Evolutionary conservation across 73 alveolate genomes (phyloP).

Genomic region (Tetrahymena malaccensis): DNA sequence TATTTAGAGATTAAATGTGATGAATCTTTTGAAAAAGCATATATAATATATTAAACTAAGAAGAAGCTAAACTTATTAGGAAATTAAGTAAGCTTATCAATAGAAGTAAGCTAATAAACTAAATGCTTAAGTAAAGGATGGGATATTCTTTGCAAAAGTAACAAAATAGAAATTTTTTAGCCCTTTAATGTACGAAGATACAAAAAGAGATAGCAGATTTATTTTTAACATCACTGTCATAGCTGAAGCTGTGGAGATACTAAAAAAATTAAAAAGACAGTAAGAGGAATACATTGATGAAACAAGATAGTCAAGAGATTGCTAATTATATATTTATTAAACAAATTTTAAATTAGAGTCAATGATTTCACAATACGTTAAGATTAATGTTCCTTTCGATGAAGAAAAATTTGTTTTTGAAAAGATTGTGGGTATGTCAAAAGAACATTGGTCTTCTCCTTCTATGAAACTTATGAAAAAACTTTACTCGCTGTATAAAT

Average conservation of each 20-base stretch:
- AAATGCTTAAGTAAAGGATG: not conserved
- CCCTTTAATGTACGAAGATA: not conserved
- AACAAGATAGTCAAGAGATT: constrained; percentile 11
- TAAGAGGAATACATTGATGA: constrained; percentile 16
- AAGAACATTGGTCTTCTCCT: constrained; percentile 2
- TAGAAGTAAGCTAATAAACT: not conserved
- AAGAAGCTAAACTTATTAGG: constrained; percentile 10
- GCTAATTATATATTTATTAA: not conserved
- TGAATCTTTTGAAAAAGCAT: constrained; percentile 41
- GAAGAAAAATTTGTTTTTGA: not conserved
- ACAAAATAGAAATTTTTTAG: constrained; percentile 9
- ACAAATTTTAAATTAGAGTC: constrained; percentile 2
- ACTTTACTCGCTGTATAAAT: not conserved
- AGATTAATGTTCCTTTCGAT: not conserved
- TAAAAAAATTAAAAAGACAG: not conserved
- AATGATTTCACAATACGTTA: not conserved
- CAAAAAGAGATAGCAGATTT: not conserved
- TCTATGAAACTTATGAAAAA: not conserved
- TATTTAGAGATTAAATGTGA: constrained; percentile 38
- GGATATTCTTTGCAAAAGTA: constrained; percentile 17
- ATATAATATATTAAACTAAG: constrained; percentile 9
- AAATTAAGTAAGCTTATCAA: constrained; percentile 19
- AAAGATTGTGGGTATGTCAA: not conserved
- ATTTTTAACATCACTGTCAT: not conserved
- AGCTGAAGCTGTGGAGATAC: constrained; percentile 1